Evolutionary conservation across 257 asterid genomes (phyloP).

Genomic region (Solanum ahanhuiri): DNA sequence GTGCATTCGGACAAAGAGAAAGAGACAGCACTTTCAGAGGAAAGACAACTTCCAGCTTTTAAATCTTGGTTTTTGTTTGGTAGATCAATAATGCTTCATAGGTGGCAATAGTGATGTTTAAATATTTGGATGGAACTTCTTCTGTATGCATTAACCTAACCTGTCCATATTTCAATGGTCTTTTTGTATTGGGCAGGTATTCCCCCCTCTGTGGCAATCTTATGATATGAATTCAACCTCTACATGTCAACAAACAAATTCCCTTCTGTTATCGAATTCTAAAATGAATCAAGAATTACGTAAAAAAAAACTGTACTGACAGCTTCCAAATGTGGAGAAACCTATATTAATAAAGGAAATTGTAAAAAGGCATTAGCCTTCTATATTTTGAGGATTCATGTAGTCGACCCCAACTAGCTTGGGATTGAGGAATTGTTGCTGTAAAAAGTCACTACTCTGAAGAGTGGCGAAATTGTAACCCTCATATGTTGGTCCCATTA

Average conservation of each 20-base stretch:
- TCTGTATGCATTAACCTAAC: background rate
- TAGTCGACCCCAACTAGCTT: background rate
- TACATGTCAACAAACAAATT: background rate
- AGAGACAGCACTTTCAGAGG: background rate
- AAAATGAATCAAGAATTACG: background rate
- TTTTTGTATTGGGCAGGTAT: background rate
- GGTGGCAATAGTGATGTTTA: background rate
- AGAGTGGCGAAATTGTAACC: background rate
- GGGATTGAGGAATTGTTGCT: background rate
- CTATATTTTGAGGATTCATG: background rate
- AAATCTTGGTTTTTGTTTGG: background rate
- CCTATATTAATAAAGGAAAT: background rate
- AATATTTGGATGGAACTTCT: background rate
- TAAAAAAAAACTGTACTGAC: background rate
- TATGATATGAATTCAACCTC: background rate
- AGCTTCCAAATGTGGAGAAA: background rate
- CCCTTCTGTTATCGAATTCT: background rate
- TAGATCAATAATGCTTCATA: background rate
- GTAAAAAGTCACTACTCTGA: background rate
- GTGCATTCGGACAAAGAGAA: background rate
- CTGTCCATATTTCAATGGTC: background rate
- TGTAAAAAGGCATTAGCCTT: background rate
- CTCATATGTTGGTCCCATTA: background rate
- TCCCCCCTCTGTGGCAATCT: background rate
- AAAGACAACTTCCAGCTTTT: background rate